Evolutionary conservation across 1,284 basidiomycete species (phyloP), one percentile per base, ranked within the genome.

Genomic region (Puccinia novopanici): DNA sequence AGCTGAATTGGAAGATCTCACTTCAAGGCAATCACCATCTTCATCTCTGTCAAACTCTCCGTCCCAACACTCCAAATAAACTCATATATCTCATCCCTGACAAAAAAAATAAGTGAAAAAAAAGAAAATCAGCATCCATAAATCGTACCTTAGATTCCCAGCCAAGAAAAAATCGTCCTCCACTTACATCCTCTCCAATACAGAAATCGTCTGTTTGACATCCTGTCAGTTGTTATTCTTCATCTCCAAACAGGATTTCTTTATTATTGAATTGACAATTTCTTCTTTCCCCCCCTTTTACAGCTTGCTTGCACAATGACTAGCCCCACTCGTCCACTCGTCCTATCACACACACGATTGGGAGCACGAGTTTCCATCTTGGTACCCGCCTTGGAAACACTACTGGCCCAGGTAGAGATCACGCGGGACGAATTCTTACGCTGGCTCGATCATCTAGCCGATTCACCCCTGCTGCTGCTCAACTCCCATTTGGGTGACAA

Each of bases 391-490:
- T 61, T 30, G 30, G 59, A 61, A 19, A 10, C 15, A 9, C 27
- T 61, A 9, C 27, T 61, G 15, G 17, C 27, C 17, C 59, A 61
- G 30, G 59, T 30, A 3, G 59, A 61, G 59, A 61, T 34, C 30
- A 3, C 67, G 15, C 34, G 48, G 22, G 67, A 68, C 27, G 67
- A 68, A 4, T 68, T 68, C 67, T 8, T 48, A 52, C 22, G 22
- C 48, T 68, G 67, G 67, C 48, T 68, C 9, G 67, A 68, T 27
- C 42, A 68, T 3, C 48, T 27, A 17, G 17, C 48, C 40, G 48
- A 68, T 48, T 68, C 67, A 10, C 67, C 67, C 22, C 48, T 68
- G 10, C 22, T 27, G 9, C 40, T 24, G n/a, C 48, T 68, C 19
- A 67, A 67, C 55, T 24, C 24, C 27, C 55, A 57, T 3, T 6